Base-by-base conservation (phyloP, 2,329 filamentous ascomycete species). In the Curvularia verruculosa region DNA sequence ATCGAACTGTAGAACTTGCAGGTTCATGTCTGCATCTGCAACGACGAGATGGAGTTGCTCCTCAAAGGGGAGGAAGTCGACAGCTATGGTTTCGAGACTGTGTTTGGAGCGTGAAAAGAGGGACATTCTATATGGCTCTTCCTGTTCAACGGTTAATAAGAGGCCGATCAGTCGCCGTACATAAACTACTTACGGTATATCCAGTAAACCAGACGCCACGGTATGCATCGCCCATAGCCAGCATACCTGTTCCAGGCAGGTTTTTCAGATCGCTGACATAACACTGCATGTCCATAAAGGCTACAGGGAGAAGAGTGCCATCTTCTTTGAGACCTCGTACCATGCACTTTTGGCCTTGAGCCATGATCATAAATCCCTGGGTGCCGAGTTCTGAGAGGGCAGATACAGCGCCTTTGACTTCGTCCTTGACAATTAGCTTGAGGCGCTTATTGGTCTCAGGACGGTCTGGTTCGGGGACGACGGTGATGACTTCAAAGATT, bases 281-380 rank as follows among this genome's bases (percentile, higher is more conserved):
- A 76, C 91, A 96, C 78, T 91, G 95, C 87, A 97, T 96, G 71
- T 99, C 95, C 83, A 99, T 90, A 72, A 99, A 99, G 0, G 95
- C 95, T 3, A 99, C 94, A 0, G 95, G 95, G 0, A 98, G 82
- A 50, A 98, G 84, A 1, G 90, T 92, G 0, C 93, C 92, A 72
- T 99, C 95, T 75, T 99, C 95, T 75, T 97, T 97, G 3, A 99
- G 83, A 39, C 95, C 95, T 57, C 95, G 85, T 1, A 99, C 92
- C 90, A 99, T 96, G 75, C 92, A 94, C 77, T 99, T 99, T 71
- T 97, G 93, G 0, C 95, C 95, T 73, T 99, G 95, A 0, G 93
- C 92, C 39, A 90, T 90, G 60, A 95, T 88, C 83, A 96, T 87
- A 65, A 94, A 92, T 1, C 90, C 95, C 76, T 95, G 92, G 0